Percentiles rank a stretch among this genome's conserved stretches.
These are phyloP conservation scores for Geosmithia putterillii DNA, from an alignment of 2,329 filamentous ascomycete genomes.

Conservation along the genomic window DNA sequence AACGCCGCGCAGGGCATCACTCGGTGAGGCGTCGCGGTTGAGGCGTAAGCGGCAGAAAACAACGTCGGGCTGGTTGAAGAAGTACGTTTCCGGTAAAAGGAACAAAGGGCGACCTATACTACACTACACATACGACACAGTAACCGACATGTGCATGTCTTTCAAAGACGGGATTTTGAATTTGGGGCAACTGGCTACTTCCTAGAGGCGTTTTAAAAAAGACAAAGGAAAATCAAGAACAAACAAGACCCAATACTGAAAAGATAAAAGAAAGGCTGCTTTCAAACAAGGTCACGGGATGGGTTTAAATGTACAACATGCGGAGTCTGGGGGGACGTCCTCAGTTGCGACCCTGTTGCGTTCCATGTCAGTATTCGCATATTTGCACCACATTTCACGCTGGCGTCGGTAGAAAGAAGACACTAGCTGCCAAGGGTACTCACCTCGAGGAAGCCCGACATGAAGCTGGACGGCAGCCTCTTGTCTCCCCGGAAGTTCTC, in stretches of 20 bases:
- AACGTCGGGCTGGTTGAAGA: too few relatives aligned
- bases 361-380: not conserved
- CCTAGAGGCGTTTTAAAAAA: constrained; percentile 14
- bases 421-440: too few relatives aligned
- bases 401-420: too few relatives aligned
- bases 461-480: constrained; percentile 78
- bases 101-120: too few relatives aligned
- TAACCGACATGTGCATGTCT: too few relatives aligned
- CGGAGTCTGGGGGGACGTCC: constrained; percentile 11
- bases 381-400: constrained; percentile 7
- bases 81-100: too few relatives aligned
- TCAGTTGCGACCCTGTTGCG: constrained; percentile 42
- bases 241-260: too few relatives aligned
- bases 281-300: constrained; percentile 13
- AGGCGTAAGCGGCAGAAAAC: not conserved
- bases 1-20: constrained; percentile 19
- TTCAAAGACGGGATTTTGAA: constrained; percentile 6
- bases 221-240: not conserved
- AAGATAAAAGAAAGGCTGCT: constrained; percentile 7
- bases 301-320: constrained; percentile 20
- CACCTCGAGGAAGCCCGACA: constrained; percentile 91
- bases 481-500: constrained; percentile 68
- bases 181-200: constrained; percentile 6
- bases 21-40: too few relatives aligned
- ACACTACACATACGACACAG: too few relatives aligned